Evolutionary conservation across 1,139 yeast genomes (phyloP).

Genomic region (Pichia sp.): DNA sequence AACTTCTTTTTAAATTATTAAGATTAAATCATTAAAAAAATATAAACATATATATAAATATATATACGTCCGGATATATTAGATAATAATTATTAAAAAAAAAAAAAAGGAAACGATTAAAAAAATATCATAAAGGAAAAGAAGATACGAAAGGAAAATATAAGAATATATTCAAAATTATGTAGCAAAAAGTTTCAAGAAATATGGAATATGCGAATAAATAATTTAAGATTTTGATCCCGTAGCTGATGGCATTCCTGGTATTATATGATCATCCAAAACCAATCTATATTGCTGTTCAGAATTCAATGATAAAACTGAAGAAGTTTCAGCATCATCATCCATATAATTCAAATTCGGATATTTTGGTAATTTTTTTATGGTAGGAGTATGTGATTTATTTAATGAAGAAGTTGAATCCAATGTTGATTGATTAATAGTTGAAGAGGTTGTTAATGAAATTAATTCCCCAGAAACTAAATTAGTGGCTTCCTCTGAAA

Average conservation of each 20-base stretch:
- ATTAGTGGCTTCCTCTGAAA: slow-evolving; percentile 4
- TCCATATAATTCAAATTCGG: neutral
- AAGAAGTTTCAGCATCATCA: slow-evolving; percentile 4
- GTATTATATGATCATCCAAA: slow-evolving; percentile 12
- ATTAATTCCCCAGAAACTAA: slow-evolving; percentile 5
- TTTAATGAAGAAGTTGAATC: neutral
- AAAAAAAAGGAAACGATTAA: no score
- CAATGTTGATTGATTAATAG: neutral
- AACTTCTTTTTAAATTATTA: no score
- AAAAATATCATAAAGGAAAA: no score
- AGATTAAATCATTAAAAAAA: no score
- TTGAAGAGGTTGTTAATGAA: neutral
- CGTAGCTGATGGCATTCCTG: slow-evolving; percentile 3
- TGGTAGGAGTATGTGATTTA: neutral
- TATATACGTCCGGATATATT: no score
- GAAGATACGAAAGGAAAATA: no score
- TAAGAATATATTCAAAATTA: neutral
- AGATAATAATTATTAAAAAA: no score
- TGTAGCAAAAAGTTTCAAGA: no score
- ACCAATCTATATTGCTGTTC: slow-evolving; percentile 7
- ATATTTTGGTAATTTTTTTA: neutral
- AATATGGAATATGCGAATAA: no score
- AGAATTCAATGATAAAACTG: slow-evolving; percentile 2
- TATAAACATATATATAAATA: no score
- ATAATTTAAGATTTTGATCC: neutral